Evolutionary conservation across 768 basidiomycete genomes (phyloP), one percentile per base, ranked within the genome.

Genomic region (Pleurotus djamor): DNA sequence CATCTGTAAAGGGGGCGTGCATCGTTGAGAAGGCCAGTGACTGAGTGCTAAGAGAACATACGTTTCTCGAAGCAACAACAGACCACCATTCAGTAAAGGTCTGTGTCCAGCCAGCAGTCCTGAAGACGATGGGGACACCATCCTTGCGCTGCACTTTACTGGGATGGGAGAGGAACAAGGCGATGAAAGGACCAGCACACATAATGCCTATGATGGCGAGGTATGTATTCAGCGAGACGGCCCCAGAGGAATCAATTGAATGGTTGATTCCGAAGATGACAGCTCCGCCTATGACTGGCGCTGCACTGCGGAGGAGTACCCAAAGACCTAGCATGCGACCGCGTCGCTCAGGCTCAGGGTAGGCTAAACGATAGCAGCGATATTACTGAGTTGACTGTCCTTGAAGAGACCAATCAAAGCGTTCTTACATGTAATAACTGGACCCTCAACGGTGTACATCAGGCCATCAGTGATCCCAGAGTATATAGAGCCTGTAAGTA

Each of bases 201-300:
- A 73, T 72, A 37, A 73, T 72, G 2, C 72, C 72, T 52, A 73
- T 73, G 57, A 73, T 72, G n/a, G 65, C 69, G 12, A 73, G 57
- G 57, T 72, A 73, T 1, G 72, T 73, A 14, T 68, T n/a, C 35
- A 73, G 68, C 1, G 71, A 72, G 1, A 73, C 72, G n/a, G 59
- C 71, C 21, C 72, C 72, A 17, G 64, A 45, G 2, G 72, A 68
- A 61, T 73, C 67, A 8, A 64, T 64, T 12, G 56, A 48, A 48
- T 66, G 57, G 60, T 73, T 73, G 45, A 73, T 66, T 1, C 65
- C 71, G 38, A 73, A 73, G 33, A 73, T 73, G 51, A 73, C 70
- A 4, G 72, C 72, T 5, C 72, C 72, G n/a, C 72, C 71, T 50
- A 71, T 72, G 34, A 73, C 71, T 13, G 72, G 71, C 5, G 71